These are phyloP conservation scores for Tetrapisispora fleetii DNA, from an alignment of 805 yeast genomes.

Conservation along the genomic window DNA sequence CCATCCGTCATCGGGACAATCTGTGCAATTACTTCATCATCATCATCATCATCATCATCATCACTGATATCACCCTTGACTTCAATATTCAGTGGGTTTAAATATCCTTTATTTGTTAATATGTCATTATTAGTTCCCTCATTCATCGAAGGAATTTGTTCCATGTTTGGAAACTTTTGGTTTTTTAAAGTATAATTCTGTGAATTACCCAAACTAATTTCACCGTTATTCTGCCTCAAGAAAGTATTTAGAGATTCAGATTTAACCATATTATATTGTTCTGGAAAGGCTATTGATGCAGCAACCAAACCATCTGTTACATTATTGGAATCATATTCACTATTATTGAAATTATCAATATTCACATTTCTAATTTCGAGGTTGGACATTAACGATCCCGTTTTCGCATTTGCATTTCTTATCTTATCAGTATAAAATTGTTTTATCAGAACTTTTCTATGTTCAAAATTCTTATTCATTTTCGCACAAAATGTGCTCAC, in stretches of 20 bases:
- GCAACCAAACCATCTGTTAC: conserved; percentile 16
- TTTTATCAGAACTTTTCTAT: not conserved
- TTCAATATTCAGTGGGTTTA: not conserved
- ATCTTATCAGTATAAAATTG: not conserved
- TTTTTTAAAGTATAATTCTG: not conserved
- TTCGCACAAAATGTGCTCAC: conserved; percentile 67
- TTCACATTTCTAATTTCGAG: not conserved
- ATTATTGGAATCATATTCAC: not conserved
- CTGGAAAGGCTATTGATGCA: conserved; percentile 25
- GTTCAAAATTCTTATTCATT: conserved; percentile 32
- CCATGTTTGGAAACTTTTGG: not conserved
- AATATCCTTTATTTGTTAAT: not conserved
- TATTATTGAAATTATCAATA: not conserved
- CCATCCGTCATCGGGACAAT: conserved; percentile 64
- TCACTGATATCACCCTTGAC: conserved; percentile 25
- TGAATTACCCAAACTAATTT: not conserved
- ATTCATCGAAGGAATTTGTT: not conserved
- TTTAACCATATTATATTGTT: conserved; percentile 5
- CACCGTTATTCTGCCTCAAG: conserved; percentile 2
- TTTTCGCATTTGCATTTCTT: not conserved
- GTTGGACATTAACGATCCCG: not conserved
- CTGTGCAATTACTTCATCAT: conserved; percentile 23
- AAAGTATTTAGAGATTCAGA: not conserved
- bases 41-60: conserved; percentile 25
- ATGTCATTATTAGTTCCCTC: not conserved